Evolutionary conservation across 2,329 filamentous ascomycete species (phyloP).

Genomic region (Cryphonectria nitschkei): DNA sequence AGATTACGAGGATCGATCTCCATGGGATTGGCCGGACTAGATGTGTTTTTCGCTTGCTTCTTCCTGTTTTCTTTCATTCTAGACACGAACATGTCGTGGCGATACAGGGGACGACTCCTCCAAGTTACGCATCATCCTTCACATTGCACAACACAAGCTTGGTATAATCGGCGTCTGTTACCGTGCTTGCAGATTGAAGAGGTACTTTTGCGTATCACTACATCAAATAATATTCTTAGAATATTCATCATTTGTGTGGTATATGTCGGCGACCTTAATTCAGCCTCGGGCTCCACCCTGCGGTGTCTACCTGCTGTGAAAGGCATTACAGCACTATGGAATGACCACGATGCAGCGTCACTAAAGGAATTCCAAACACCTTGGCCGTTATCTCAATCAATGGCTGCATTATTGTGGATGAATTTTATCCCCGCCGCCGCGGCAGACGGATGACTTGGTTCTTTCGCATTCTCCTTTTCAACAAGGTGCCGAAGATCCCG

Average conservation of each 20-base stretch:
- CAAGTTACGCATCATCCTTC: constrained; percentile 3
- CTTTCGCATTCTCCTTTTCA: not conserved
- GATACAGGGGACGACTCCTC: not conserved
- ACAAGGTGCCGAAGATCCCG: not conserved
- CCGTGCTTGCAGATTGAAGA: not conserved
- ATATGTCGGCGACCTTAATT: not conserved
- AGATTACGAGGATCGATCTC: not conserved
- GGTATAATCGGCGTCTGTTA: constrained; percentile 15
- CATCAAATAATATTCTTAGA: not conserved
- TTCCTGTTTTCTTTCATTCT: not conserved
- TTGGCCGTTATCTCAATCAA: not conserved
- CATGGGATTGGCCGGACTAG: constrained; percentile 3
- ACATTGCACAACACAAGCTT: constrained; percentile 23
- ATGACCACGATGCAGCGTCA: not conserved
- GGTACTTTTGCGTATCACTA: not conserved
- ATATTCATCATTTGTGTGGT: not conserved
- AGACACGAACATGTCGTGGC: constrained; percentile 11
- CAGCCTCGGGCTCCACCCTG: not conserved
- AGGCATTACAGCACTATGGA: not conserved
- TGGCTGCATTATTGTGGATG: not conserved
- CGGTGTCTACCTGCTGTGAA: not conserved
- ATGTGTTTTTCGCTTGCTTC: not conserved
- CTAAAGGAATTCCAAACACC: not conserved
- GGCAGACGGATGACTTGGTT: not conserved
- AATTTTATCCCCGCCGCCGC: not conserved